A percentile compares a stretch with the other conserved stretches of the same genome.
Evolutionary conservation across 768 basidiomycete genomes (phyloP).

Genomic region (Calocybe gangraenosa): DNA sequence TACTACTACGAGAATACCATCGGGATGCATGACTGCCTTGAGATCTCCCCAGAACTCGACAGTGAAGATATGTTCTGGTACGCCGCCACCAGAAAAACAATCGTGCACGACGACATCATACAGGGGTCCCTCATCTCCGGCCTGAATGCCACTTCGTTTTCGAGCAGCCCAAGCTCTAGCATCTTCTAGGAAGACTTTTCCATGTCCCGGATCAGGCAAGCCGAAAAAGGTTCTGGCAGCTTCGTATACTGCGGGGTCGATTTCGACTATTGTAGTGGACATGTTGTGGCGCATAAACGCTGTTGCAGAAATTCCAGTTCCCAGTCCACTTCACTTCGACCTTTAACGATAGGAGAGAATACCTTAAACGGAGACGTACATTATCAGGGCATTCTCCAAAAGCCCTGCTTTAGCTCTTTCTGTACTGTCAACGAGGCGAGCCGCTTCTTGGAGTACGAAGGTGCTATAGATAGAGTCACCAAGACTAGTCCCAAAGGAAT

Average conservation of each 20-base stretch:
- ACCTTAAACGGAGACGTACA: constrained; percentile 42
- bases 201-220: constrained; percentile 58
- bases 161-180: constrained; percentile 67
- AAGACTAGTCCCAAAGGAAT: constrained; percentile 49
- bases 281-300: constrained; percentile 69
- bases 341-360: not conserved
- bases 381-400: constrained; percentile 59
- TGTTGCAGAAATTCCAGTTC: constrained; percentile 76
- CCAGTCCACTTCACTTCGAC: constrained; percentile 65
- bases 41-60: constrained; percentile 78
- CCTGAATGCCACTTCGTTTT: constrained; percentile 25
- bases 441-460: constrained; percentile 86
- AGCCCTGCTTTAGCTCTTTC: constrained; percentile 28
- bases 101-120: constrained; percentile 85
- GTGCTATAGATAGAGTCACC: constrained; percentile 82
- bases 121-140: constrained; percentile 25
- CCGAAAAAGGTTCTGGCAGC: constrained; percentile 80
- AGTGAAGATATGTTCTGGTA: constrained; percentile 83
- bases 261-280: constrained; percentile 82
- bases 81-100: constrained; percentile 91
- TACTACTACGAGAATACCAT: constrained; percentile 81
- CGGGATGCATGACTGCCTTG: constrained; percentile 54
- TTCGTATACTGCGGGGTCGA: constrained; percentile 86
- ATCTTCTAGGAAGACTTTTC: constrained; percentile 70
- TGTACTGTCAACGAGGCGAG: constrained; percentile 59